Conservation (phyloP, 2,329 filamentous ascomycete species). For the Remersonia thermophila region DNA sequence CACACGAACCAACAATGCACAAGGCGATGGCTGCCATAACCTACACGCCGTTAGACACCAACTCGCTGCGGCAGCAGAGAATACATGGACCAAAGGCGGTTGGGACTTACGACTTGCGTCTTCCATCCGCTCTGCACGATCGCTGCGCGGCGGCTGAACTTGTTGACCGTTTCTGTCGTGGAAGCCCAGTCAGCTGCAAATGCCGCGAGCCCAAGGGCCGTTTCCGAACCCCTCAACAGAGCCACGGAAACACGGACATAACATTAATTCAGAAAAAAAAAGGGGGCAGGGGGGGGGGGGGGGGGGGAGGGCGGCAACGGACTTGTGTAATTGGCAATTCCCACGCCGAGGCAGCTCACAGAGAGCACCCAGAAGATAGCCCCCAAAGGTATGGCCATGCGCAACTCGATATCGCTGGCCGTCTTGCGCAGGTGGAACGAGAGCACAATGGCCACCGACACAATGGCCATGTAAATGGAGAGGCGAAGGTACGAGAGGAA, state of each 20-base stretch:
- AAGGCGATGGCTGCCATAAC: constrained; percentile 49
- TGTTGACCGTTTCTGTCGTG: constrained; percentile 52
- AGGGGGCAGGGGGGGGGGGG: no score
- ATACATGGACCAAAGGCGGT: neutral
- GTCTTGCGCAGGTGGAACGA: constrained; percentile 79
- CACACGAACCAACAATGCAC: constrained; percentile 52
- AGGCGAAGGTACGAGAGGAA: constrained; percentile 89
- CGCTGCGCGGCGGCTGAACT: constrained; percentile 66
- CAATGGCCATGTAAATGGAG: constrained; percentile 80
- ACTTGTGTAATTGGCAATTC: constrained; percentile 78
- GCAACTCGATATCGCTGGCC: constrained; percentile 58
- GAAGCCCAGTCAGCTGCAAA: constrained; percentile 1
- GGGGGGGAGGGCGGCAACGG: no score
- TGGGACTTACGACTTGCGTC: constrained; percentile 58
- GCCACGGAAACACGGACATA: no score
- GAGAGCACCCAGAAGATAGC: constrained; percentile 78
- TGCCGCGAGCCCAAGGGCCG: no score
- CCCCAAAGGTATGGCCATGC: constrained; percentile 72
- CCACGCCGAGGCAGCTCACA: constrained; percentile 61
- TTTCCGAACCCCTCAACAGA: no score
- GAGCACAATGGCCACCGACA: constrained; percentile 78
- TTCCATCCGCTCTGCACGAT: constrained; percentile 91
- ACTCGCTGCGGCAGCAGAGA: no score
- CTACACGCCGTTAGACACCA: constrained; percentile 24
- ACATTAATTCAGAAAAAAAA: neutral